These are phyloP conservation scores for Dictyostelium capitatum DNA, from an alignment of 78 protist species.

Conservation along the genomic window DNA sequence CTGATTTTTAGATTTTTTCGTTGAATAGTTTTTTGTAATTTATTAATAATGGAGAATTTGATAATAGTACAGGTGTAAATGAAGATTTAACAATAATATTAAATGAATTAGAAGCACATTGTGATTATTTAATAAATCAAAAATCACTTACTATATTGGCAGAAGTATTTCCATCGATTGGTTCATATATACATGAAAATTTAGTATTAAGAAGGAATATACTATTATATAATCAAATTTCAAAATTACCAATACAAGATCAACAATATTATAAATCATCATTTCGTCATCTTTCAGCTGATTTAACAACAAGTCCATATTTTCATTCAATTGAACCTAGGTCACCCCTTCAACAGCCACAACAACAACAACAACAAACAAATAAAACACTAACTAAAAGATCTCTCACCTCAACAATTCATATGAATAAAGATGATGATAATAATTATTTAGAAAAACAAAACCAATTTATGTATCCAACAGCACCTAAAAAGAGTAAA, in stretches of 20 bases:
- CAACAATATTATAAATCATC: neutral
- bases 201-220: neutral
- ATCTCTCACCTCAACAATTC: too few species aligned
- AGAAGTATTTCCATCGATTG: neutral
- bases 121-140: neutral
- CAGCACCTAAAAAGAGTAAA: too few species aligned
- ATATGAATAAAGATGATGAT: neutral
- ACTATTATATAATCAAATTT: neutral
- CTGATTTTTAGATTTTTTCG: too few species aligned
- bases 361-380: neutral
- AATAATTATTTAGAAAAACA: neutral
- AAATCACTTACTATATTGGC: neutral
- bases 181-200: neutral
- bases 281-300: conserved; percentile 4
- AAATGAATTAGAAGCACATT: neutral
- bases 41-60: too few species aligned
- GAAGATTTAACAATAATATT: neutral
- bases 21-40: too few species aligned
- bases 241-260: neutral
- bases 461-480: too few species aligned
- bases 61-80: neutral
- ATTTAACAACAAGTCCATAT: neutral
- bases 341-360: too few species aligned
- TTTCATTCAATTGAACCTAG: neutral
- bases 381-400: neutral